Conservation (phyloP, 768 basidiomycete genomes). For the Lactarius indigo region DNA sequence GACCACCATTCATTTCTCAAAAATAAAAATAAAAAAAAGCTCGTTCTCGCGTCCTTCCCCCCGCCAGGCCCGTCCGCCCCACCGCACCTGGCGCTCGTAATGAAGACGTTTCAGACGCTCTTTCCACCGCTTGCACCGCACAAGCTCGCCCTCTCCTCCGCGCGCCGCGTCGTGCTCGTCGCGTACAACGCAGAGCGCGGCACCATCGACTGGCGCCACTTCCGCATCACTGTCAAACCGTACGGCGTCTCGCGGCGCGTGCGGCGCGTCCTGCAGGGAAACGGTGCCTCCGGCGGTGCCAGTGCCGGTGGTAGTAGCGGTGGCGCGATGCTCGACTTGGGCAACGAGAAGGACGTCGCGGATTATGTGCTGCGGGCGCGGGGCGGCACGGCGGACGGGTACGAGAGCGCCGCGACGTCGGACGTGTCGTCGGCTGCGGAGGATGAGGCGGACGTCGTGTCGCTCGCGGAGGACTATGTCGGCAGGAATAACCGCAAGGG, state of each 20-base stretch:
- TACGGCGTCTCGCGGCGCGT: constrained; percentile 93
- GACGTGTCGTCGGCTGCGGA: constrained; percentile 79
- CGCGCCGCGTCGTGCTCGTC: constrained; percentile 89
- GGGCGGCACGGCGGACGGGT: constrained; percentile 48
- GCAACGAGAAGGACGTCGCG: constrained; percentile 90
- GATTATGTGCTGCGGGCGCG: constrained; percentile 85
- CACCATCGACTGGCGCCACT: constrained; percentile 92
- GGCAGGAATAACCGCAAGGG: constrained; percentile 93
- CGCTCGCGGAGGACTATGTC: constrained; percentile 89
- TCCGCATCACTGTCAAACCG: constrained; percentile 90
- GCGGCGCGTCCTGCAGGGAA: constrained; percentile 75
- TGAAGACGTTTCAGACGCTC: constrained; percentile 94
- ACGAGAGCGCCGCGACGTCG: constrained; percentile 62
- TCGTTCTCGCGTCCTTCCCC: constrained; percentile 88
- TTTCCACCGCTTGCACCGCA: constrained; percentile 91
- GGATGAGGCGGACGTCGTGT: constrained; percentile 77
- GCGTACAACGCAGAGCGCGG: constrained; percentile 84
- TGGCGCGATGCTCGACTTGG: constrained; percentile 64
- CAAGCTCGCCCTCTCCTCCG: constrained; percentile 76
- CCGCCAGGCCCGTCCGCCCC: constrained; percentile 70
- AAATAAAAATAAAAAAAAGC: constrained; percentile 41
- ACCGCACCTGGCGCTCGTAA: constrained; percentile 82
- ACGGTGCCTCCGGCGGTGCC: constrained; percentile 19
- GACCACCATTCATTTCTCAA: background rate
- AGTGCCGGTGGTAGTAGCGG: constrained; percentile 20